A percentile compares a stretch with the other conserved stretches of the same genome.
These are phyloP conservation scores for Sporothrix euskadiensis DNA, from an alignment of 2,329 filamentous ascomycete species.

Conservation along the genomic window DNA sequence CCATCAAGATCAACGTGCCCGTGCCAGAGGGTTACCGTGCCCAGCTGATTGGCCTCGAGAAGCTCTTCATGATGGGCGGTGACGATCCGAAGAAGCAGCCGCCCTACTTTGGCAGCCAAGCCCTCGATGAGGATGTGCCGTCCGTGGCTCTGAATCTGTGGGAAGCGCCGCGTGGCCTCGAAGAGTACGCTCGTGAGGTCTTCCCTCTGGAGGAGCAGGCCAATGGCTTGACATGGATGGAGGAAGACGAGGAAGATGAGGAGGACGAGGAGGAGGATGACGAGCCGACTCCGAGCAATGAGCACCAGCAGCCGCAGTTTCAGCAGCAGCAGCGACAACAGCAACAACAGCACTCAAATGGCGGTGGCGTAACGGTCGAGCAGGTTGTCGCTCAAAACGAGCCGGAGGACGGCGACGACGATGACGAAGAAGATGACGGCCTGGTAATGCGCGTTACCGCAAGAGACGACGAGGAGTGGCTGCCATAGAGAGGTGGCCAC, in stretches of 20 bases:
- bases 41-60: slow-evolving; percentile 72
- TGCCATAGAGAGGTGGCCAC: slow-evolving; percentile 46
- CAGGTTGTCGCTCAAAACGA: not conserved
- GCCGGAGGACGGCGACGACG: slow-evolving; percentile 41
- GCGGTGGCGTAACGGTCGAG: slow-evolving; percentile 40
- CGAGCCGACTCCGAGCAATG: slow-evolving; percentile 32
- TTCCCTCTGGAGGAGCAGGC: slow-evolving; percentile 93
- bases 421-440: slow-evolving; percentile 55
- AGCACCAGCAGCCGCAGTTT: slow-evolving; percentile 3
- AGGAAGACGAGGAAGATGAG: slow-evolving; percentile 50
- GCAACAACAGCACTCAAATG: slow-evolving; percentile 5
- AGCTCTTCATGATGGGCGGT: slow-evolving; percentile 56
- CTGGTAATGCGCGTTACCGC: slow-evolving; percentile 59
- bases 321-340: not conserved
- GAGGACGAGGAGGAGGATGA: slow-evolving; percentile 46
- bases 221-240: slow-evolving; percentile 94
- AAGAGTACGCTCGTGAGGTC: slow-evolving; percentile 92
- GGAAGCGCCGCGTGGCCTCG: slow-evolving; percentile 86
- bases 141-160: slow-evolving; percentile 77
- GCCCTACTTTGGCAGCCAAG: slow-evolving; percentile 61
- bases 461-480: slow-evolving; percentile 61
- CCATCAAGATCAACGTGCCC: slow-evolving; percentile 80
- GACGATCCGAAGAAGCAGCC: slow-evolving; percentile 58
- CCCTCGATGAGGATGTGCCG: slow-evolving; percentile 65
- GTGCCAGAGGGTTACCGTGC: slow-evolving; percentile 86